Evolutionary conservation across 106 monocot genomes (phyloP).

Genomic region (Vanilla planifolia): DNA sequence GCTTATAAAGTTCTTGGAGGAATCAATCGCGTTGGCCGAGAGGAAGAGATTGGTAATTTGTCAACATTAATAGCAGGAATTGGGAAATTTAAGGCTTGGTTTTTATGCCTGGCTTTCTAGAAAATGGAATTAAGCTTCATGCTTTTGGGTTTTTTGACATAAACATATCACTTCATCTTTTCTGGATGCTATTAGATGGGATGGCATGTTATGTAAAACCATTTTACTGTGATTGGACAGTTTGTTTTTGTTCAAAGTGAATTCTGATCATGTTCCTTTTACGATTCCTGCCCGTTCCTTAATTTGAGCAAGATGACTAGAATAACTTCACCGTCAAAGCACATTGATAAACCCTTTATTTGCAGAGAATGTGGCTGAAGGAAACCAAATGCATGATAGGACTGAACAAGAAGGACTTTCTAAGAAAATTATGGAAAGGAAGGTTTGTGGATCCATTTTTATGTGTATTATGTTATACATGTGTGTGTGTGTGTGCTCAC

Average conservation of each 20-base stretch:
- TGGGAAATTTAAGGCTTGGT: background rate
- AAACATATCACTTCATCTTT: no score
- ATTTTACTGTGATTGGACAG: background rate
- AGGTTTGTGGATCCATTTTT: conserved; percentile 27
- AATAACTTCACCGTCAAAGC: background rate
- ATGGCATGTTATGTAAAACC: no score
- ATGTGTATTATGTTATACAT: conserved; percentile 1
- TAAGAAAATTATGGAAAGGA: conserved; percentile 49
- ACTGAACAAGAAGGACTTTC: conserved; percentile 14
- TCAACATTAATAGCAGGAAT: background rate
- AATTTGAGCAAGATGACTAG: no score
- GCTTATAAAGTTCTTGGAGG: conserved; percentile 96
- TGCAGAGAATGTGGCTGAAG: conserved; percentile 22
- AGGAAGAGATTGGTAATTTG: conserved; percentile 47
- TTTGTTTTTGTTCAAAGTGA: background rate
- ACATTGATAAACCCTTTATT: background rate
- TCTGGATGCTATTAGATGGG: no score
- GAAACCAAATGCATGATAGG: conserved; percentile 5
- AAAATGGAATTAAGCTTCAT: no score
- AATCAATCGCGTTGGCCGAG: conserved; percentile 84
- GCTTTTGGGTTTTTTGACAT: no score
- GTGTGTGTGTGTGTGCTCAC: no score
- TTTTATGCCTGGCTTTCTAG: background rate
- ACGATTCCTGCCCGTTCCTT: no score
- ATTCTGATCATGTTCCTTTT: background rate